Percentiles rank a stretch among this genome's conserved stretches.
phyloP scores from a whole-genome alignment of 768 basidiomycete genomes.

The Boletus coccyginus region DNA sequence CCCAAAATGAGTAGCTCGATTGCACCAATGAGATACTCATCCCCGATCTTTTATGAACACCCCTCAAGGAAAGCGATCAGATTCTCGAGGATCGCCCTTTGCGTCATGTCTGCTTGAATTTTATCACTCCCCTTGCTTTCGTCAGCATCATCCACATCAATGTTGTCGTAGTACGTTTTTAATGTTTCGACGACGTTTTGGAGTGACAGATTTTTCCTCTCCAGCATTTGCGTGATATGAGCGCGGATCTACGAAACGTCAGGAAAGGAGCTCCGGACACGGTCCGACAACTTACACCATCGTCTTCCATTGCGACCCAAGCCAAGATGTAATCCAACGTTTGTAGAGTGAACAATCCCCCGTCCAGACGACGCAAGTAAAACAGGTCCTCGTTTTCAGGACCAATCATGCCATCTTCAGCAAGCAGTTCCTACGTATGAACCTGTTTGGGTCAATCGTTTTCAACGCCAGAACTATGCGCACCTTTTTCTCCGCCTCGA shows the following conservation, averaged over 20 bases:
- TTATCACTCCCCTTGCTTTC: slow-evolving; percentile 25
- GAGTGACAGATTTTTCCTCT: slow-evolving; percentile 67
- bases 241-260: slow-evolving; percentile 59
- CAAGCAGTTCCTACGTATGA: slow-evolving; percentile 45
- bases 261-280: not conserved
- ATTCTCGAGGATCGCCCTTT: slow-evolving; percentile 65
- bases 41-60: slow-evolving; percentile 16
- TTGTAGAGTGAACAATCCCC: slow-evolving; percentile 85
- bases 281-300: slow-evolving; percentile 63
- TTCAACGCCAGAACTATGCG: slow-evolving; percentile 8
- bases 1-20: slow-evolving; percentile 16
- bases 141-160: slow-evolving; percentile 50
- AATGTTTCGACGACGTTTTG: slow-evolving; percentile 71
- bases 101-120: slow-evolving; percentile 44
- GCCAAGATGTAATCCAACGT: slow-evolving; percentile 92
- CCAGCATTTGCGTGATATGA: slow-evolving; percentile 75
- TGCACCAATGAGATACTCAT: not conserved
- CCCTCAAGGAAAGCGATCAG: slow-evolving; percentile 61
- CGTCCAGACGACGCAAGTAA: slow-evolving; percentile 86
- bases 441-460: not conserved
- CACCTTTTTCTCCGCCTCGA: slow-evolving; percentile 69
- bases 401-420: slow-evolving; percentile 54
- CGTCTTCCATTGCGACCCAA: slow-evolving; percentile 97
- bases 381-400: slow-evolving; percentile 69
- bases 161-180: slow-evolving; percentile 67